phyloP scores from a whole-genome alignment of 148 eudicot genomes.

The Linanthus parryae region DNA sequence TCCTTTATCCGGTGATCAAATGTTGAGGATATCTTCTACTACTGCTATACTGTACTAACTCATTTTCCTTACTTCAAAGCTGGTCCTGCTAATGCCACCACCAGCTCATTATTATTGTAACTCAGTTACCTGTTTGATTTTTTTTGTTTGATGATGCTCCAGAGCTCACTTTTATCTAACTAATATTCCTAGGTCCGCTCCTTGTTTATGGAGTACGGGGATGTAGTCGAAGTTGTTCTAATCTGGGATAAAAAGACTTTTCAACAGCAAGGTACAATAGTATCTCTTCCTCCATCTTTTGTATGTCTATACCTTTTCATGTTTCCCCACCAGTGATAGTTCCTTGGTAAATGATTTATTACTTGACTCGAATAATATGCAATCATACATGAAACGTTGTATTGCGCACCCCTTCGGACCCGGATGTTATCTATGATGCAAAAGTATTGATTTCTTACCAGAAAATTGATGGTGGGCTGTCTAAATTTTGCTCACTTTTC shows the following conservation, averaged over 20 bases:
- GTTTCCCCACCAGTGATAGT: not conserved
- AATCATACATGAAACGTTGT: not conserved
- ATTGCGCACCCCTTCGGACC: too few species aligned
- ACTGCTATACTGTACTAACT: not conserved
- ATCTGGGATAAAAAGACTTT: constrained; percentile 47
- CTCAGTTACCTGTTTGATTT: not conserved
- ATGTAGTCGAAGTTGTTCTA: constrained; percentile 57
- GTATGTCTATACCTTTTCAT: not conserved
- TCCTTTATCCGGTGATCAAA: not conserved
- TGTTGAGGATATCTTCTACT: not conserved
- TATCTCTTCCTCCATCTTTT: not conserved
- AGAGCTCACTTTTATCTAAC: not conserved
- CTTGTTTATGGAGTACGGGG: constrained; percentile 57
- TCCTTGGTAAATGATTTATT: not conserved
- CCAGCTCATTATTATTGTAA: too few species aligned
- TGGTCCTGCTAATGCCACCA: too few species aligned
- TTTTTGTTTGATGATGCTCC: not conserved
- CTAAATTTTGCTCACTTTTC: too few species aligned
- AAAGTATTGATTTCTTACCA: constrained; percentile 1
- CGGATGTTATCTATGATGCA: not conserved
- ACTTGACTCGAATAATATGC: not conserved
- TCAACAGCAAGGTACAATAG: constrained; percentile 56
- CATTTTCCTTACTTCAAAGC: too few species aligned
- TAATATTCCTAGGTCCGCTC: constrained; percentile 27
- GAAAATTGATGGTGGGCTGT: not conserved